These are phyloP conservation scores for Russula olivacea DNA, from an alignment of 768 basidiomycete genomes.

Conservation along the genomic window DNA sequence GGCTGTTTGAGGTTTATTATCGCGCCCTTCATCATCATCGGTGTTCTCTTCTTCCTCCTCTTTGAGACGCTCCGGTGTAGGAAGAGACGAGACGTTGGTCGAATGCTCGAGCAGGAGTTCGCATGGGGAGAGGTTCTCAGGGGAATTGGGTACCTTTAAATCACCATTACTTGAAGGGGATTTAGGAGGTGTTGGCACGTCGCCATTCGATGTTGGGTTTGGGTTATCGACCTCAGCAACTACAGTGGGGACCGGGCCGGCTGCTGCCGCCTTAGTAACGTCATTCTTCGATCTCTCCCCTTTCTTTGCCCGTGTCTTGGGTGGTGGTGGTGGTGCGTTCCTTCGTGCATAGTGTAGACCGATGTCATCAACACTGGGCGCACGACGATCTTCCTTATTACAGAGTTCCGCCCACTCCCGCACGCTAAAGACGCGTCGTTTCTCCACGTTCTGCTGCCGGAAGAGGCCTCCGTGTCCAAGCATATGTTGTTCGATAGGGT, in stretches of 20 bases:
- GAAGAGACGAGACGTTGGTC: conserved; percentile 1
- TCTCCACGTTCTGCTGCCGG: conserved; percentile 87
- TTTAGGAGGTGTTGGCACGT: conserved; percentile 1
- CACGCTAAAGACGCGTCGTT: conserved; percentile 73
- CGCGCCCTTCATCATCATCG: conserved; percentile 24
- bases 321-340: conserved; percentile 32
- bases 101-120: conserved; percentile 2
- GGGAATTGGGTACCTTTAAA: background rate
- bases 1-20: conserved; percentile 33
- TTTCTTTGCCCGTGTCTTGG: conserved; percentile 39
- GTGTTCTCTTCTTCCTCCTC: conserved; percentile 24
- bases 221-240: background rate
- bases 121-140: background rate
- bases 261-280: conserved; percentile 40
- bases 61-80: conserved; percentile 24
- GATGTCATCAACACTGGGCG: conserved; percentile 67
- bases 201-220: background rate
- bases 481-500: conserved; percentile 93
- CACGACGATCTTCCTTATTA: conserved; percentile 59
- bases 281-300: conserved; percentile 38
- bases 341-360: conserved; percentile 43
- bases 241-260: conserved; percentile 14
- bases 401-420: conserved; percentile 85
- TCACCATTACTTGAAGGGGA: conserved; percentile 6
- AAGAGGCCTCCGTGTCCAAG: conserved; percentile 81